Conservation (phyloP, 2,329 filamentous ascomycete genomes). For the Sclerotinia nivalis region DNA sequence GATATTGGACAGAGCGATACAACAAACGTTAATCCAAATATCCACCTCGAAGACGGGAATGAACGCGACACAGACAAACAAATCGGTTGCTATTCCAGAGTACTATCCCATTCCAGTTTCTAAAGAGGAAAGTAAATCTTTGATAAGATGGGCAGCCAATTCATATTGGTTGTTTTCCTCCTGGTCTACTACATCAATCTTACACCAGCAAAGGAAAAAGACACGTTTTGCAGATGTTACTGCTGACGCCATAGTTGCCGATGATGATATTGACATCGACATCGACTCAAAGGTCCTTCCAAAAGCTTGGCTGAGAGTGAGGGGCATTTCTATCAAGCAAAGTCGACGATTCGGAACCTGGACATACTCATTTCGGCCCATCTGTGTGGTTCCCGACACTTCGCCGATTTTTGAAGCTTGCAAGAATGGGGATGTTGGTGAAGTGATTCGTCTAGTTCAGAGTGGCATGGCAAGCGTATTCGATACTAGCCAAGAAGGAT, state of each 20-base stretch:
- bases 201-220: neutral
- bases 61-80: neutral
- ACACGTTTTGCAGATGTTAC: too few species aligned
- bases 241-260: neutral
- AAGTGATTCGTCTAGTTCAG: neutral
- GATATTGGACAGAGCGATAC: too few species aligned
- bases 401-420: neutral
- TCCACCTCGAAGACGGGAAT: neutral
- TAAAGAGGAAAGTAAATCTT: neutral
- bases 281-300: neutral
- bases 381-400: neutral
- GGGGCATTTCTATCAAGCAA: neutral
- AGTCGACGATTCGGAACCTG: neutral
- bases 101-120: neutral
- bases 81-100: neutral
- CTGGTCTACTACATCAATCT: neutral
- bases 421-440: neutral
- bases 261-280: neutral
- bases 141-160: neutral
- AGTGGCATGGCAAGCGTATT: neutral
- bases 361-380: neutral
- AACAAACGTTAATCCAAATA: too few species aligned
- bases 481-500: neutral
- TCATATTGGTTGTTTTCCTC: neutral
- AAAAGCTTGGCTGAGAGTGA: neutral